Percentiles rank a stretch among this genome's conserved stretches.
phyloP scores from a whole-genome alignment of 129 eudicot genomes.

The Lonicera japonica region DNA sequence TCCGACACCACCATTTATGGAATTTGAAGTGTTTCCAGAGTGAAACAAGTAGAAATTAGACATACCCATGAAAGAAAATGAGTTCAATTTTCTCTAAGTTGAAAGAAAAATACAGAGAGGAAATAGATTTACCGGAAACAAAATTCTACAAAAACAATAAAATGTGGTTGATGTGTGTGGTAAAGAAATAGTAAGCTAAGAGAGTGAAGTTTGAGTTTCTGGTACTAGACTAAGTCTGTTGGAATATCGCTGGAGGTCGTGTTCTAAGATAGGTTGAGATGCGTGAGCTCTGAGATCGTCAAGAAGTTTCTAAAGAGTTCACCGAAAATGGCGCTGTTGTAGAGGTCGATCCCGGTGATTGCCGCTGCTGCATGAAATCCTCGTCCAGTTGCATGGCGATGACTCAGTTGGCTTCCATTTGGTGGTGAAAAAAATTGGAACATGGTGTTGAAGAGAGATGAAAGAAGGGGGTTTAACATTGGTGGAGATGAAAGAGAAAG shows the following conservation, averaged over 20 bases:
- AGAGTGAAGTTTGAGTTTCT: conserved; percentile 60
- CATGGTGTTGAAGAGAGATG: no score
- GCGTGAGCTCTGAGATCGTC: conserved; percentile 48
- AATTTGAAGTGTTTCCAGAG: not conserved
- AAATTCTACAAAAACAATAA: not conserved
- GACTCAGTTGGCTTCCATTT: conserved; percentile 39
- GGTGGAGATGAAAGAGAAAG: no score
- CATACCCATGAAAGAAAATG: conserved; percentile 1
- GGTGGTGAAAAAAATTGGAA: no score
- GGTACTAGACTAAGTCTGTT: conserved; percentile 55
- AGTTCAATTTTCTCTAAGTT: not conserved
- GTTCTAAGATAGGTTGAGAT: conserved; percentile 64
- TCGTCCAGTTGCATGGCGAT: conserved; percentile 64
- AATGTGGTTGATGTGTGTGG: not conserved
- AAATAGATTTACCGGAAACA: not conserved
- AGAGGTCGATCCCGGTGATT: conserved; percentile 56
- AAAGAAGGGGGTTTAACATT: no score
- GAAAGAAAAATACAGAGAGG: not conserved
- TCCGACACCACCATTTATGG: no score
- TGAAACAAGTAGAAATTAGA: not conserved
- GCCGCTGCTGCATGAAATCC: conserved; percentile 48
- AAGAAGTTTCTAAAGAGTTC: conserved; percentile 64
- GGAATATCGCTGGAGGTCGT: conserved; percentile 41
- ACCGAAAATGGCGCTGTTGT: conserved; percentile 47
- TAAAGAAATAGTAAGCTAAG: conserved; percentile 11